phyloP scores from a whole-genome alignment of 2,329 filamentous ascomycete genomes.

The Paecilomyces formosus region DNA sequence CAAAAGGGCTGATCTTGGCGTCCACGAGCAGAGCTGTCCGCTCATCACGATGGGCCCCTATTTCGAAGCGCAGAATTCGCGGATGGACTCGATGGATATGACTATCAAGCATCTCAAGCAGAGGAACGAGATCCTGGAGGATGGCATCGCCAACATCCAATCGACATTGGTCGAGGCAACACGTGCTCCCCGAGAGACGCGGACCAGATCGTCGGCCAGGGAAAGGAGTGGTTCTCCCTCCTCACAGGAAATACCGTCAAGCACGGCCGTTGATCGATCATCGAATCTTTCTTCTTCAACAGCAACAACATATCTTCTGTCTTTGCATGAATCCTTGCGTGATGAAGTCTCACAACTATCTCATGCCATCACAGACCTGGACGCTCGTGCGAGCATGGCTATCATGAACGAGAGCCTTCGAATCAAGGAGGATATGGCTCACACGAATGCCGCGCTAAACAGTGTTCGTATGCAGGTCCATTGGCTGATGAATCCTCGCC shows the following conservation, averaged over 20 bases:
- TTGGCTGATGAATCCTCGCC: constrained; percentile 53
- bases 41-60: constrained; percentile 42
- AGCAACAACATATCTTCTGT: constrained; percentile 51
- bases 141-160: constrained; percentile 36
- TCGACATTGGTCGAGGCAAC: constrained; percentile 28
- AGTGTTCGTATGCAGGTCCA: constrained; percentile 54
- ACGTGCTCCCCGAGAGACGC: constrained; percentile 6
- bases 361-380: constrained; percentile 50
- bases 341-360: constrained; percentile 51
- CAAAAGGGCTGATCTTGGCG: constrained; percentile 28
- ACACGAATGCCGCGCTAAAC: constrained; percentile 53
- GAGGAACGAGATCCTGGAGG: constrained; percentile 41
- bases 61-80: constrained; percentile 35
- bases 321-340: constrained; percentile 53
- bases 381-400: constrained; percentile 55
- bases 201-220: not conserved
- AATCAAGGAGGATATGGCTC: constrained; percentile 55
- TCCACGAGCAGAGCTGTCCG: constrained; percentile 43
- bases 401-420: constrained; percentile 57
- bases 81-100: constrained; percentile 37
- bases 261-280: constrained; percentile 5
- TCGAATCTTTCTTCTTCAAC: constrained; percentile 27
- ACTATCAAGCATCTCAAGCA: constrained; percentile 38
- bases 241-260: constrained; percentile 3
- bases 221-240: constrained; percentile 3